These are phyloP conservation scores for Penicillium sp. DNA, from an alignment of 2,329 filamentous ascomycete species.

Conservation along the genomic window DNA sequence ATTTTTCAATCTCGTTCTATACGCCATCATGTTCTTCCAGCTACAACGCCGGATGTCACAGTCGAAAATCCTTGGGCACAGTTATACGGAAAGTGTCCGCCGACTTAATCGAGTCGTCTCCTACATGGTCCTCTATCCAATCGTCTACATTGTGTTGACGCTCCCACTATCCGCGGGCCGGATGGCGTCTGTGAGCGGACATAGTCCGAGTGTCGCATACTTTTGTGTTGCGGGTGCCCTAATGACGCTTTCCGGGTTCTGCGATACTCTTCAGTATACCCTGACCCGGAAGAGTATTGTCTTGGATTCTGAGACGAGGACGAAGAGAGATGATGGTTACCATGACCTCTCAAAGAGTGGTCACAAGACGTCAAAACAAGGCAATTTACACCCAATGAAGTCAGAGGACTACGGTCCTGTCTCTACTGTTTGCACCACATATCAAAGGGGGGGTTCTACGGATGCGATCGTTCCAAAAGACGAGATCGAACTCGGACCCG, in stretches of 20 bases:
- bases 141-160: constrained; percentile 63
- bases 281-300: constrained; percentile 35
- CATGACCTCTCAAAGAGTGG: constrained; percentile 18
- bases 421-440: constrained; percentile 21
- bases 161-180: constrained; percentile 61
- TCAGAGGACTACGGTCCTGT: constrained; percentile 19
- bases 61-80: constrained; percentile 33
- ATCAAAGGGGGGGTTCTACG: constrained; percentile 15
- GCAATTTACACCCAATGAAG: constrained; percentile 1
- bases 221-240: constrained; percentile 58
- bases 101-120: constrained; percentile 41
- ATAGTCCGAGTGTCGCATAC: constrained; percentile 42
- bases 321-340: constrained; percentile 19
- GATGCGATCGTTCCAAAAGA: constrained; percentile 19
- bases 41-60: constrained; percentile 48
- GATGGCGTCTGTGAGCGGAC: constrained; percentile 42
- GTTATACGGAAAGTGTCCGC: constrained; percentile 37
- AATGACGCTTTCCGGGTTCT: constrained; percentile 61
- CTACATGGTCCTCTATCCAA: constrained; percentile 48
- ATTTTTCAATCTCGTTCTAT: constrained; percentile 55
- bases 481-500: constrained; percentile 16
- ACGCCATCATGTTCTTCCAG: constrained; percentile 53
- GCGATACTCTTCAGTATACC: constrained; percentile 62
- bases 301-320: constrained; percentile 21
- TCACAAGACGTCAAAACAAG: constrained; percentile 13